Percentiles rank a stretch among this genome's conserved stretches.
These are phyloP conservation scores for Tylopilus orsonianus DNA, from an alignment of 1,284 basidiomycete genomes.

Conservation along the genomic window DNA sequence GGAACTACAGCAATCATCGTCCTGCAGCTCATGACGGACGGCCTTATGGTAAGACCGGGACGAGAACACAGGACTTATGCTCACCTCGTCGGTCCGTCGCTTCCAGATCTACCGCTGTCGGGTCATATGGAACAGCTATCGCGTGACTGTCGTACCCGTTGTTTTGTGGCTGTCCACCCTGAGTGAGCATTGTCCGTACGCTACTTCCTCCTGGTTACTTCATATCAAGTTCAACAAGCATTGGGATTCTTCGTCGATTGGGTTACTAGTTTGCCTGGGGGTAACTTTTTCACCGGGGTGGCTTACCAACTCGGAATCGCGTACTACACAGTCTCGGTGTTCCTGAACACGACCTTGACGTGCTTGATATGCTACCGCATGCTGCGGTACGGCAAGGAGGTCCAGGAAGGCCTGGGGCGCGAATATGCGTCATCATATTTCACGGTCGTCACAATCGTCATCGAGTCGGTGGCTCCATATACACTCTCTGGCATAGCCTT, in stretches of 20 bases:
- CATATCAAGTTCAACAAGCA: slow-evolving; percentile 1
- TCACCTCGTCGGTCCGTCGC: neutral
- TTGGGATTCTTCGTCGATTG: slow-evolving; percentile 12
- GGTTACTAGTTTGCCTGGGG: neutral
- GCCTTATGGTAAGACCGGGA: slow-evolving; percentile 12
- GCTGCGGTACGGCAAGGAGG: neutral
- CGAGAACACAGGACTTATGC: neutral
- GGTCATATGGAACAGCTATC: neutral
- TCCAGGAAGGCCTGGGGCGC: neutral
- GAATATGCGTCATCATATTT: neutral
- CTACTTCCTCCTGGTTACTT: neutral
- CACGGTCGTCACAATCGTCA: too few relatives aligned
- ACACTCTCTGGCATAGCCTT: too few relatives aligned
- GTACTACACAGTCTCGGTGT: neutral
- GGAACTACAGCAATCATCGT: neutral
- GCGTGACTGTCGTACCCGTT: neutral
- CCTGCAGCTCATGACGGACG: slow-evolving; percentile 21
- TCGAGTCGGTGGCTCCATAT: too few relatives aligned
- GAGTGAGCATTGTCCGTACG: neutral
- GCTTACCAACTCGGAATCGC: neutral
- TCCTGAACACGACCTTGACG: neutral
- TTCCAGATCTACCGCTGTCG: neutral
- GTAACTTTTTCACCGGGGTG: neutral
- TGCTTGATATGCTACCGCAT: neutral
- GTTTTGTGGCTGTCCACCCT: neutral